These are phyloP conservation scores for Boletus reticuloceps DNA, from an alignment of 768 basidiomycete species.

Conservation along the genomic window DNA sequence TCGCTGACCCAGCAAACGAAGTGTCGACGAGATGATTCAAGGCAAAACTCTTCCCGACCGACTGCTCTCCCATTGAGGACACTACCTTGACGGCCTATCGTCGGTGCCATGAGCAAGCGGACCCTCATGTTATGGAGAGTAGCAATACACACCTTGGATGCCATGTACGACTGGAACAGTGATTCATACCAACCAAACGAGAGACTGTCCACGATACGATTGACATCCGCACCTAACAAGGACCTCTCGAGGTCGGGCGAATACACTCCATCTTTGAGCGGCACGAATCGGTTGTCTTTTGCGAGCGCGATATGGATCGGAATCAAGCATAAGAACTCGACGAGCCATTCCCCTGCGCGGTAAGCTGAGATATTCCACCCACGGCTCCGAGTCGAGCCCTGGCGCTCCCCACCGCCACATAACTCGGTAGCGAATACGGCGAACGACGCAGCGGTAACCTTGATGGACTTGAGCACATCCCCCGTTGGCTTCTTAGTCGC, in stretches of 20 bases:
- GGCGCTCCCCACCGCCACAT: background rate
- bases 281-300: slow-evolving; percentile 58
- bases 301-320: slow-evolving; percentile 64
- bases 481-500: slow-evolving; percentile 52
- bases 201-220: slow-evolving; percentile 51
- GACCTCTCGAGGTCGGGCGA: slow-evolving; percentile 50
- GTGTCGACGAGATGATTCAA: slow-evolving; percentile 62
- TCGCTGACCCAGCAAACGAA: slow-evolving; percentile 63
- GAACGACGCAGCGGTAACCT: slow-evolving; percentile 33
- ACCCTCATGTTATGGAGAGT: no score
- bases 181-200: slow-evolving; percentile 67
- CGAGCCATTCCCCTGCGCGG: slow-evolving; percentile 58
- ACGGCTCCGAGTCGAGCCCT: background rate
- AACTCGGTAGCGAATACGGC: slow-evolving; percentile 22
- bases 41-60: slow-evolving; percentile 59
- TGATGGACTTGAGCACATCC: slow-evolving; percentile 39
- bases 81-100: slow-evolving; percentile 59
- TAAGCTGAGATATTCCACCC: slow-evolving; percentile 38
- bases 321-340: slow-evolving; percentile 57
- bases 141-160: slow-evolving; percentile 40
- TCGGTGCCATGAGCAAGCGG: background rate
- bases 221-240: slow-evolving; percentile 58
- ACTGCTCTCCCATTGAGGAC: slow-evolving; percentile 69
- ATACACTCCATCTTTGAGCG: slow-evolving; percentile 57
- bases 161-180: slow-evolving; percentile 61